Percentiles rank a stretch among this genome's conserved stretches.
Evolutionary conservation across 2,329 filamentous ascomycete species (phyloP).

Genomic region (Neophaeococcomyces aloes): DNA sequence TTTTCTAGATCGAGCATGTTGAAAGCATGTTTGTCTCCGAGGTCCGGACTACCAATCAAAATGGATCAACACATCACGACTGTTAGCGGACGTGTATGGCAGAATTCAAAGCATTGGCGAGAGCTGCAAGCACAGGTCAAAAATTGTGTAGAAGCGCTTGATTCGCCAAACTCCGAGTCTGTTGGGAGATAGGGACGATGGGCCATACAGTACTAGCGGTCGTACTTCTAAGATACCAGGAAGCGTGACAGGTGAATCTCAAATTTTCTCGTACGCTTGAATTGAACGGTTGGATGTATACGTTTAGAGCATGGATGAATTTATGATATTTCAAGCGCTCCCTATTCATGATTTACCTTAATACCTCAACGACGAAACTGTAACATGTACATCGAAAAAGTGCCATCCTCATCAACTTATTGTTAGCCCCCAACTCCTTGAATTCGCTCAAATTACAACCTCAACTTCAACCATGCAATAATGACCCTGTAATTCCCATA

Average conservation of each 20-base stretch:
- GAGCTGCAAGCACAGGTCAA: no score
- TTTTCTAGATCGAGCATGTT: conserved; percentile 54
- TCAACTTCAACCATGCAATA: no score
- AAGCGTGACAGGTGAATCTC: neutral
- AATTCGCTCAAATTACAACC: no score
- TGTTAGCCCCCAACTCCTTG: no score
- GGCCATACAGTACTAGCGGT: neutral
- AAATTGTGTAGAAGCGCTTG: neutral
- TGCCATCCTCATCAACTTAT: no score
- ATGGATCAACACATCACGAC: no score
- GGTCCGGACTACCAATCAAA: no score
- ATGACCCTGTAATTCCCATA: neutral
- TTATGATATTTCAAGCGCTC: neutral
- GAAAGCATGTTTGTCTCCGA: neutral
- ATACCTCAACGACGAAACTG: no score
- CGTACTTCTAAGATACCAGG: neutral
- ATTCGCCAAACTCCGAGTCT: neutral
- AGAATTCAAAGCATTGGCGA: no score
- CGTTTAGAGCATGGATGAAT: conserved; percentile 2
- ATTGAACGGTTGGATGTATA: conserved; percentile 5
- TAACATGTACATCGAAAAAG: no score
- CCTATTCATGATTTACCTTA: no score
- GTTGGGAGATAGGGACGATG: neutral
- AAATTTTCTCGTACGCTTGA: neutral
- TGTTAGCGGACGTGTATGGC: no score